These are phyloP conservation scores for Globisporangium middletonii DNA, from an alignment of 352 stramenopile species.

Conservation along the genomic window DNA sequence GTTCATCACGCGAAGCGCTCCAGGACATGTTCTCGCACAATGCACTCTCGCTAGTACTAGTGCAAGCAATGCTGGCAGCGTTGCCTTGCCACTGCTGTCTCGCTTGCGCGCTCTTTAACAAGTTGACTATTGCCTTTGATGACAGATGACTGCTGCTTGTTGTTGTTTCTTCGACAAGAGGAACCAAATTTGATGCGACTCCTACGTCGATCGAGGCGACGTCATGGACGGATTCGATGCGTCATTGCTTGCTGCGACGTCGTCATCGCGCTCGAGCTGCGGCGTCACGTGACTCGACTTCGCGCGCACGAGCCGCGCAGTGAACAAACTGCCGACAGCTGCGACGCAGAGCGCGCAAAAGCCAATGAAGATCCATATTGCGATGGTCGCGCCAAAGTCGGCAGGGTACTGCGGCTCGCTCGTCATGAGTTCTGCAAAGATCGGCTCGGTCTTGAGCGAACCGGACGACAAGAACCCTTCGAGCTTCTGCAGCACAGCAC, in stretches of 20 bases:
- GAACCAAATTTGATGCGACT: neutral
- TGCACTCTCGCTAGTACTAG: neutral
- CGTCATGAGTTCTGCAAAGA: slow-evolving; percentile 41
- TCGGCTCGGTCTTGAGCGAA: slow-evolving; percentile 35
- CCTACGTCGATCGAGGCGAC: slow-evolving; percentile 4
- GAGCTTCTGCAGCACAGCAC: slow-evolving; percentile 41
- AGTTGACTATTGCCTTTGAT: too few species aligned
- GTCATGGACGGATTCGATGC: neutral
- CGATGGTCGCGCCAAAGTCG: slow-evolving; percentile 35
- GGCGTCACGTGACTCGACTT: slow-evolving; percentile 43
- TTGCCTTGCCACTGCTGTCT: neutral
- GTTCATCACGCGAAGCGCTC: neutral
- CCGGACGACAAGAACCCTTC: slow-evolving; percentile 37
- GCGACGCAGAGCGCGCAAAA: slow-evolving; percentile 36
- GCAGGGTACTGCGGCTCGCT: slow-evolving; percentile 29
- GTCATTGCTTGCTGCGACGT: neutral
- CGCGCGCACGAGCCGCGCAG: slow-evolving; percentile 23
- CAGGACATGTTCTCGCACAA: neutral
- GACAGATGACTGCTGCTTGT: neutral
- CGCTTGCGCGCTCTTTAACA: too few species aligned
- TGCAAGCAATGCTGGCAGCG: neutral
- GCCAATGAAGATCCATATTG: slow-evolving; percentile 57
- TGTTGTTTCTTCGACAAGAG: neutral
- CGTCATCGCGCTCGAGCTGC: slow-evolving; percentile 11
- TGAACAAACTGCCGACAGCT: slow-evolving; percentile 25